Percentiles rank a stretch among this genome's conserved stretches.
These are phyloP conservation scores for Starmerella ratchasimensis DNA, from an alignment of 805 yeast species.

Conservation along the genomic window DNA sequence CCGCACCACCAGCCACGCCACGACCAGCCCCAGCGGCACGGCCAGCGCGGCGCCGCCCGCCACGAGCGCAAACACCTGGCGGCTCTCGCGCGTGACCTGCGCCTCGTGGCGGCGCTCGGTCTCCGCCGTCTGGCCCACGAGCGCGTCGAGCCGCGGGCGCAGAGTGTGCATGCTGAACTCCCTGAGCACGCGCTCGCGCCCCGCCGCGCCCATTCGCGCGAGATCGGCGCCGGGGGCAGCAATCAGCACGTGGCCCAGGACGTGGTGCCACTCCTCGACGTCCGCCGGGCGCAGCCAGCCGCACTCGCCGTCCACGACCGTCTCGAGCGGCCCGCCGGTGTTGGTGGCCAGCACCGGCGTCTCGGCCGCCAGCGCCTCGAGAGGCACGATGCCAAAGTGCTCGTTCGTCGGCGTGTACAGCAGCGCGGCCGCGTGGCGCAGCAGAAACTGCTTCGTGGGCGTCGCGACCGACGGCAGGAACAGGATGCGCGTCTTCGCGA, in stretches of 20 bases:
- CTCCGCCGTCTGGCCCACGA: slow-evolving; percentile 12
- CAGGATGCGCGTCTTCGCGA: slow-evolving; percentile 34
- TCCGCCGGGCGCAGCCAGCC: slow-evolving; percentile 30
- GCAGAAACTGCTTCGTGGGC: slow-evolving; percentile 45
- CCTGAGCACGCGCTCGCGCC: slow-evolving; percentile 23
- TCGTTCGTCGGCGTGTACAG: slow-evolving; percentile 84
- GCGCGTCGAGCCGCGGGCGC: slow-evolving; percentile 23
- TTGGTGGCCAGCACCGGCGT: slow-evolving; percentile 77
- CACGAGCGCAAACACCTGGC: background rate
- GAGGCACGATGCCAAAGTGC: slow-evolving; percentile 96
- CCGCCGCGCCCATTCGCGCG: slow-evolving; percentile 23
- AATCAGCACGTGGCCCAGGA: slow-evolving; percentile 22
- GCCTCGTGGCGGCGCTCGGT: slow-evolving; percentile 16
- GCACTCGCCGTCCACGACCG: slow-evolving; percentile 35
- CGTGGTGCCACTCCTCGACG: slow-evolving; percentile 27
- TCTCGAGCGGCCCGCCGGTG: slow-evolving; percentile 88
- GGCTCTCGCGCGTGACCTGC: slow-evolving; percentile 5
- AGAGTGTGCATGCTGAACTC: slow-evolving; percentile 26
- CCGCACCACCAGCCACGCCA: background rate
- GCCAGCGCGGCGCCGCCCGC: background rate
- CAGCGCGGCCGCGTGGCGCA: slow-evolving; percentile 44
- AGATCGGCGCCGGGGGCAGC: slow-evolving; percentile 17
- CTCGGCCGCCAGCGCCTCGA: slow-evolving; percentile 80
- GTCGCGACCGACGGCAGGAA: slow-evolving; percentile 75
- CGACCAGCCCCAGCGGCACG: background rate